Percentiles rank a stretch among this genome's conserved stretches.
Conservation (phyloP, 805 yeast species). For the Cyberlindnera euphorbiiphila region DNA sequence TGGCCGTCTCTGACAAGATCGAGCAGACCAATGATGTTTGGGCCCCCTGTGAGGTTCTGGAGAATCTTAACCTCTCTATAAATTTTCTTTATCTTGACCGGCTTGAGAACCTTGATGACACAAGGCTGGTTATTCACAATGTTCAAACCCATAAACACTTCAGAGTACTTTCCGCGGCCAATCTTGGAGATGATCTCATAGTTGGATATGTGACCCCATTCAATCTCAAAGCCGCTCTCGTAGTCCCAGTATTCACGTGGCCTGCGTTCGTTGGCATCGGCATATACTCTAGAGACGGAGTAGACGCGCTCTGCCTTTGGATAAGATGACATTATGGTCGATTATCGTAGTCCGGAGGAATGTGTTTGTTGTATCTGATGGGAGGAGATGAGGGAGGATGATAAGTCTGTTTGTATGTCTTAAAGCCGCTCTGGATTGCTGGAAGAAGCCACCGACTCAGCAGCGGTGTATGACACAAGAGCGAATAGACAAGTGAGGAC, state of each 20-base stretch:
- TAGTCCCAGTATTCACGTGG: slow-evolving; percentile 84
- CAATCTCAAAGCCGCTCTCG: slow-evolving; percentile 53
- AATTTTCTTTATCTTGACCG: slow-evolving; percentile 89
- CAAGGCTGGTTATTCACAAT: slow-evolving; percentile 58
- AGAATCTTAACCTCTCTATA: slow-evolving; percentile 85
- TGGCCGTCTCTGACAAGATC: slow-evolving; percentile 82
- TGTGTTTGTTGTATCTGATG: background rate
- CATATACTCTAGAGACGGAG: slow-evolving; percentile 61
- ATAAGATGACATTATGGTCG: slow-evolving; percentile 17
- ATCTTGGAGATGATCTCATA: slow-evolving; percentile 81
- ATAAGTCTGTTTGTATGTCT: too few relatives aligned
- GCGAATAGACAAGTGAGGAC: too few relatives aligned
- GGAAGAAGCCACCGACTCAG: too few relatives aligned
- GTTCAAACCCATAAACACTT: slow-evolving; percentile 84
- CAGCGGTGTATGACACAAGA: too few relatives aligned
- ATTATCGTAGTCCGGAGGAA: too few relatives aligned
- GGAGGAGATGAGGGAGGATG: background rate
- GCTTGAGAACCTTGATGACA: slow-evolving; percentile 87
- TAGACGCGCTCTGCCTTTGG: slow-evolving; percentile 31
- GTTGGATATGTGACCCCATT: slow-evolving; percentile 56
- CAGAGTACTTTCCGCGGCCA: slow-evolving; percentile 94
- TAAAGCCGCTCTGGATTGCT: too few relatives aligned
- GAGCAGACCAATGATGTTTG: slow-evolving; percentile 69
- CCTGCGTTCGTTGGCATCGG: slow-evolving; percentile 64
- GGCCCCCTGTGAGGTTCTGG: slow-evolving; percentile 81